Conservation (phyloP, 2,329 filamentous ascomycete species). For the Pyricularia sp. region DNA sequence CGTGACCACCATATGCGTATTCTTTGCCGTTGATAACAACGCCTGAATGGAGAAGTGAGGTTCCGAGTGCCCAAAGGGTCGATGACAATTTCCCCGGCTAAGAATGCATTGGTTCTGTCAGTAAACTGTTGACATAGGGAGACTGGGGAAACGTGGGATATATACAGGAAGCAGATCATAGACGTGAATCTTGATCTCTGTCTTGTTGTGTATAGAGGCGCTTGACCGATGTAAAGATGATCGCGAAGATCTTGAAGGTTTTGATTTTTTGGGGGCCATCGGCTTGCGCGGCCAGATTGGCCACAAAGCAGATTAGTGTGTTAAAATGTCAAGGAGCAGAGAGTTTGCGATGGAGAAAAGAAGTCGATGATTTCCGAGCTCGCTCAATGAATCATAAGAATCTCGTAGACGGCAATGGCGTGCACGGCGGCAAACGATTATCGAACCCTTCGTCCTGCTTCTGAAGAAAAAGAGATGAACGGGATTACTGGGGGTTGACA, state of each 20-base stretch:
- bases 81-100: constrained; percentile 68
- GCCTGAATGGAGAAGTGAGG: constrained; percentile 71
- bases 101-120: constrained; percentile 7
- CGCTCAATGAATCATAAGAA: background rate
- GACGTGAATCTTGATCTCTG: constrained; percentile 66
- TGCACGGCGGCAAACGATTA: background rate
- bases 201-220: constrained; percentile 55
- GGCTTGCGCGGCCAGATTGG: background rate
- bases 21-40: constrained; percentile 73
- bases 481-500: background rate
- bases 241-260: constrained; percentile 15
- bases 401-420: background rate
- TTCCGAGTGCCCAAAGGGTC: constrained; percentile 67
- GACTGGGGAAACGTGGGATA: constrained; percentile 6
- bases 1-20: constrained; percentile 80
- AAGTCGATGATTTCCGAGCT: background rate
- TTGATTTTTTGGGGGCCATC: constrained; percentile 35
- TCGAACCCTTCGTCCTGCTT: background rate
- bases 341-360: background rate
- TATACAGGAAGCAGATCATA: constrained; percentile 67
- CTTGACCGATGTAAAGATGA: constrained; percentile 49
- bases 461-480: background rate
- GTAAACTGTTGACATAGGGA: background rate
- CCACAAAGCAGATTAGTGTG: background rate
- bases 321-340: background rate